Evolutionary conservation across 2,329 filamentous ascomycete genomes (phyloP), one percentile per base, ranked within the genome.

Genomic region (Stagonosporopsis chrysanthemi): DNA sequence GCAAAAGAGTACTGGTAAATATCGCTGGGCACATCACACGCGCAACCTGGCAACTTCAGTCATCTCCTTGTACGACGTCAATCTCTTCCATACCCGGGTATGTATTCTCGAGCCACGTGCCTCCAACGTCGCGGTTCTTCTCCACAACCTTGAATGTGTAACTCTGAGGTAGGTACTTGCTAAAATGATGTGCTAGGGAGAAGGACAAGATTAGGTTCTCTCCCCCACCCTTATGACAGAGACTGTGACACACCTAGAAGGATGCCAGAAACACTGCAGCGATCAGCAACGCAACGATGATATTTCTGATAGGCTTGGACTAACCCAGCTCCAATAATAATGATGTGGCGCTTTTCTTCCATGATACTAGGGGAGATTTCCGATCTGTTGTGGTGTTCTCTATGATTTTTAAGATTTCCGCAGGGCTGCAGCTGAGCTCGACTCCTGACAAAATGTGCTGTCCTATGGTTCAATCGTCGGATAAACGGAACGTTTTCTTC

Each of bases 71-170:
- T 12, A 6, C 15, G 36, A 36, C 12, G 3, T 33, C 24, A 28
- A 6, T 45, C 12, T 19, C 36, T n/a, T 14, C 26, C 28, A 12
- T 56, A 56, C 52, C 46, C 39, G 47, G 54, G 35, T 52, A 52
- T 19, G 48, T 50, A 19, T 59, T 59, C 39, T 56, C 56, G 14
- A 59, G 38, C 56, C 56, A 59, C 15, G 56, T 59, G 28, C 51
- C 56, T 41, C 56, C 56, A 39, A 59, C 52, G 52, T 56, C 56
- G 24, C 29, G 31, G 46, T 59, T 59, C 41, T 59, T 59, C 28
- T 59, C 56, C 41, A 51, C 41, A 41, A 56, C 43, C 40, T 56
- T 15, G 24, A 56, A 52, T 23, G 40, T 51, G 26, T 46, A 56
- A 12, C 33, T 23, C 19, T 46, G 23, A 41, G 53, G 33, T 9